Evolutionary conservation across 2,329 filamentous ascomycete species (phyloP), one percentile per base, ranked within the genome.

Genomic region (Diaporthe citriasiana): DNA sequence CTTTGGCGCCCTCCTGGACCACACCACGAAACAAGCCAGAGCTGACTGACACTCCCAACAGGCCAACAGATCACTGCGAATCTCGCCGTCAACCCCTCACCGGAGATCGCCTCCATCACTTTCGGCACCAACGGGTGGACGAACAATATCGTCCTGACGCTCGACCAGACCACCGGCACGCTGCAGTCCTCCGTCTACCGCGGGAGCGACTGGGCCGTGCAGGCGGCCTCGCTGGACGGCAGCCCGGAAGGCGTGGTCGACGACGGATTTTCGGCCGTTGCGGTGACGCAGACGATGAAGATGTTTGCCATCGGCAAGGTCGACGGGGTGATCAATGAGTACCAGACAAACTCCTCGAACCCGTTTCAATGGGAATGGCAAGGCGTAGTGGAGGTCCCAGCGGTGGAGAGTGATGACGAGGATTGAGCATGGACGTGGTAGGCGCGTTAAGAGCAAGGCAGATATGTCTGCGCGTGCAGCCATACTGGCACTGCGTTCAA

Each of bases 261-360:
- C 1, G 22, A 40, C 4, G 73, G 73, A 0, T 75, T 75, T 38
- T 59, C 68, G 13, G 53, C 75, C n/a, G 12, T 76, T 33, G 69
- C 75, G 9, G 59, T 70, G 47, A 76, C 75, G n/a, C 75, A 76
- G 57, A 40, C 35, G 27, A 72, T 72, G 63, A 53, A 59, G 30
- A 53, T 74, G 35, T 76, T 74, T n/a, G 60, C 65, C 2, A n/a
- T 74, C 15, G 42, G 69, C 15, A 60, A 40, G 38, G 30, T 6
- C 4, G 57, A 73, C 25, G 70, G 75, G 22, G 42, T 47, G 50
- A 76, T 76, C 45, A 72, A 75, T 35, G 74, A 75, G 68, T 76
- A 69, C 56, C n/a, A 35, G 27, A 69, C 74, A 12, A 75, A 40
- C 38, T 45, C 55, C 3, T 68, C 68, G n/a, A 73, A 74, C 47